Percentiles rank a stretch among this genome's conserved stretches.
These are phyloP conservation scores for Aspergillus glaucus DNA, from an alignment of 2,329 filamentous ascomycete species.

Conservation along the genomic window DNA sequence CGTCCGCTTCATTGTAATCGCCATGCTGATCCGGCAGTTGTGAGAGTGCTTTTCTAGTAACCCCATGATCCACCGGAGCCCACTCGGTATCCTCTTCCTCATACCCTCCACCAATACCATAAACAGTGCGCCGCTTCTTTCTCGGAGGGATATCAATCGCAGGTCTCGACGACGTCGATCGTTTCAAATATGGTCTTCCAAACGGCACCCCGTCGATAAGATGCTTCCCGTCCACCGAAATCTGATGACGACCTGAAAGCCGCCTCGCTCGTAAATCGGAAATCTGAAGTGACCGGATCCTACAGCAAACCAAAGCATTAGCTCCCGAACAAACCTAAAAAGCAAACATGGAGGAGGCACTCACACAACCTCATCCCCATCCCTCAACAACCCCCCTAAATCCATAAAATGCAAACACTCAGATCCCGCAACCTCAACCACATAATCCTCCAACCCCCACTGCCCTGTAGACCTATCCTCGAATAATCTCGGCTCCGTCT, in stretches of 20 bases:
- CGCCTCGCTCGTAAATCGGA: conserved; percentile 68
- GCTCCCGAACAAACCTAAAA: conserved; percentile 1
- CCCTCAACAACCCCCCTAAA: conserved; percentile 63
- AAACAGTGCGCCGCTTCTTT: conserved; percentile 53
- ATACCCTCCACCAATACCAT: conserved; percentile 18
- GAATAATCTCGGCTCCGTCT: conserved; percentile 48
- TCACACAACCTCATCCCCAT: conserved; percentile 78
- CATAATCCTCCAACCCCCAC: conserved; percentile 88
- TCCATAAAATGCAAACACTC: conserved; percentile 84
- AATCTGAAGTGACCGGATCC: conserved; percentile 70
- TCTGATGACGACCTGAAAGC: conserved; percentile 73
- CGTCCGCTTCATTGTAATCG: conserved; percentile 24
- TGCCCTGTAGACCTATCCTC: conserved; percentile 38
- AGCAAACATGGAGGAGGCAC: conserved; percentile 26
- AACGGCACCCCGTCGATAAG: conserved; percentile 81
- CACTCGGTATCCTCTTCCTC: conserved; percentile 28
- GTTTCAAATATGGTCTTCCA: conserved; percentile 63
- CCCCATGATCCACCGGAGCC: conserved; percentile 19
- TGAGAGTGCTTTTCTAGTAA: conserved; percentile 21
- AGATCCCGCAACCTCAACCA: conserved; percentile 72
- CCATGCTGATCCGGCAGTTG: conserved; percentile 7
- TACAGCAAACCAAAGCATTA: conserved; percentile 27
- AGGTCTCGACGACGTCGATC: conserved; percentile 55
- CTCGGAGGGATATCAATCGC: conserved; percentile 64
- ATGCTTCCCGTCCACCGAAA: conserved; percentile 69